Evolutionary conservation across 345 rosid species (phyloP).

Genomic region (Eucalyptus cloeziana): DNA sequence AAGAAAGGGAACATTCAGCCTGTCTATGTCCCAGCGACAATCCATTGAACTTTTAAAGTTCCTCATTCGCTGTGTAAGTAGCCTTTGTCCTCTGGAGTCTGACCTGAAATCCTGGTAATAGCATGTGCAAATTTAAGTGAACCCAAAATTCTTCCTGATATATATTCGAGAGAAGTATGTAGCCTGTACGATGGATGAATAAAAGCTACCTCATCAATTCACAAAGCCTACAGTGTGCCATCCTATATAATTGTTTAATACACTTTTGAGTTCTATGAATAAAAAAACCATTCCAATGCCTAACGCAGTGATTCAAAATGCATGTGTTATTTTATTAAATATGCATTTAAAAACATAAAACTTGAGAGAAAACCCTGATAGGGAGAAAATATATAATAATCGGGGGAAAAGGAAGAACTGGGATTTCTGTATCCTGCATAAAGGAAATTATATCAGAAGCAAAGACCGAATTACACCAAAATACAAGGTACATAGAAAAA

Average conservation of each 20-base stretch:
- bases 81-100: conserved; percentile 59
- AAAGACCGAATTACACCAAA: not conserved
- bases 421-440: not conserved
- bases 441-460: not conserved
- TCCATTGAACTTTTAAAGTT: conserved; percentile 26
- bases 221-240: not conserved
- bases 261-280: not conserved
- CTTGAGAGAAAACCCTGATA: not conserved
- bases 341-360: not conserved
- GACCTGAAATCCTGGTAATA: conserved; percentile 64
- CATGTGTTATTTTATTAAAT: not conserved
- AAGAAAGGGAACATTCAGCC: conserved; percentile 42
- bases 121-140: not conserved
- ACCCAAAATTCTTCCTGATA: not conserved
- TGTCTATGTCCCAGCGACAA: conserved; percentile 59
- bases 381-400: not conserved
- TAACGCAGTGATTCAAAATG: not conserved
- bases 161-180: not conserved
- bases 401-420: not conserved
- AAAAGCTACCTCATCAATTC: not conserved
- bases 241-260: not conserved
- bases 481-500: not conserved
- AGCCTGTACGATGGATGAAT: not conserved
- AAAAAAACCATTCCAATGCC: not conserved
- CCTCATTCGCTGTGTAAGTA: conserved; percentile 68